These are phyloP conservation scores for Alternaria dauci DNA, from an alignment of 2,329 filamentous ascomycete genomes.

Conservation along the genomic window DNA sequence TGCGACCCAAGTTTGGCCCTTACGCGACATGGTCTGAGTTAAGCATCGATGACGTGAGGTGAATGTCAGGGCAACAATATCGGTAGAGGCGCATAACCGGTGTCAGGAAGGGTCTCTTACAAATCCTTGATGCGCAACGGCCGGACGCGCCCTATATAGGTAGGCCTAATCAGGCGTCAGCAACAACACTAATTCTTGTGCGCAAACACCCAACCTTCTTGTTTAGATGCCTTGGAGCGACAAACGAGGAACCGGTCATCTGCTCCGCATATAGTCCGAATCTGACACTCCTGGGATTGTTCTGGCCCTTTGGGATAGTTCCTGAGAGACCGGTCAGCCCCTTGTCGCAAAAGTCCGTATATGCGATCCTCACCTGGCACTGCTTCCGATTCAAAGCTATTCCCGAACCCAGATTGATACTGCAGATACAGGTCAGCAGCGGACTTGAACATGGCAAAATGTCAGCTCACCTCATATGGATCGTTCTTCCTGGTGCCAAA, in stretches of 20 bases:
- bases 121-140: conserved; percentile 51
- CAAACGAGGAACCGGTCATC: conserved; percentile 48
- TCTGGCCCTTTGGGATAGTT: conserved; percentile 58
- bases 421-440: conserved; percentile 30
- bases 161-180: conserved; percentile 27
- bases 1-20: background rate
- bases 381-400: conserved; percentile 59
- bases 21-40: background rate
- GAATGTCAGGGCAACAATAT: background rate
- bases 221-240: conserved; percentile 49
- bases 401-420: conserved; percentile 67
- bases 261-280: conserved; percentile 51
- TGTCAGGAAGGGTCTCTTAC: conserved; percentile 32
- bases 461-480: conserved; percentile 58
- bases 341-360: conserved; percentile 1
- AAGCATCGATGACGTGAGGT: conserved; percentile 8
- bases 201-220: conserved; percentile 35
- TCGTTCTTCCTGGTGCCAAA: conserved; percentile 64
- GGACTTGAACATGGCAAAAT: background rate
- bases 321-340: conserved; percentile 35
- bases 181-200: background rate
- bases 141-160: conserved; percentile 49
- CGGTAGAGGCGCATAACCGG: background rate
- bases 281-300: conserved; percentile 49
- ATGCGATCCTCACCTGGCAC: conserved; percentile 47